A percentile compares a stretch with the other conserved stretches of the same genome.
phyloP scores from a whole-genome alignment of 331 rosid genomes.

The Prunus yedoensis region DNA sequence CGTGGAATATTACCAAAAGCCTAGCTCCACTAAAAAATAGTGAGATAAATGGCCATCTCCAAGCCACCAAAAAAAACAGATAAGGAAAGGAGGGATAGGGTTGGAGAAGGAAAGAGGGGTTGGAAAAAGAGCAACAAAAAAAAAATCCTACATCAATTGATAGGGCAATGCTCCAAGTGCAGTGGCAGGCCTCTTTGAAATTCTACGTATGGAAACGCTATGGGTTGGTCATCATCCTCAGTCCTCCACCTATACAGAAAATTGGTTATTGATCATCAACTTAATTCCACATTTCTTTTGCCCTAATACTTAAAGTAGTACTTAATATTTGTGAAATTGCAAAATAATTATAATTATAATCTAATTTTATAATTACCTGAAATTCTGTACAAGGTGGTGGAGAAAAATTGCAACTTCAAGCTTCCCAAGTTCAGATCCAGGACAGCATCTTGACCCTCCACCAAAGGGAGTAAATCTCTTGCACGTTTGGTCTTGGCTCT shows the following conservation, averaged over 20 bases:
- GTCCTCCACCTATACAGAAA: conserved; percentile 36
- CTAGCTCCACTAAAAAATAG: conserved; percentile 15
- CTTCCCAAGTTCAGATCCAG: conserved; percentile 35
- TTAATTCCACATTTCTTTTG: background rate
- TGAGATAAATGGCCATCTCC: background rate
- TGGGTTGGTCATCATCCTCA: conserved; percentile 29
- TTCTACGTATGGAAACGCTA: conserved; percentile 40
- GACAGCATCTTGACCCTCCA: conserved; percentile 43
- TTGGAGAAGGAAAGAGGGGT: background rate
- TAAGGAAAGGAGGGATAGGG: background rate
- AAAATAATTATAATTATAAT: too few species aligned
- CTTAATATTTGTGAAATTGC: too few species aligned
- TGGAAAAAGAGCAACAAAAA: too few species aligned
- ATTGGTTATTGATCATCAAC: background rate
- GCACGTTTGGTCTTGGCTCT: conserved; percentile 30
- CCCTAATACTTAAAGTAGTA: too few species aligned
- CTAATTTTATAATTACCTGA: conserved; percentile 15
- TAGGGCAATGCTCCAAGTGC: conserved; percentile 27
- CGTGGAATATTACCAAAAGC: background rate
- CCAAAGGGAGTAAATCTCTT: conserved; percentile 41
- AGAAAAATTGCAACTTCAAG: conserved; percentile 37
- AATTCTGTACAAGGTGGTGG: conserved; percentile 40
- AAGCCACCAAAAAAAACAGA: background rate
- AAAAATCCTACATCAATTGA: background rate
- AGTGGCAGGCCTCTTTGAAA: conserved; percentile 29